A percentile compares a stretch with the other conserved stretches of the same genome.
Conservation (phyloP, 257 asterid species). For the Ajuga chamaepitys region DNA sequence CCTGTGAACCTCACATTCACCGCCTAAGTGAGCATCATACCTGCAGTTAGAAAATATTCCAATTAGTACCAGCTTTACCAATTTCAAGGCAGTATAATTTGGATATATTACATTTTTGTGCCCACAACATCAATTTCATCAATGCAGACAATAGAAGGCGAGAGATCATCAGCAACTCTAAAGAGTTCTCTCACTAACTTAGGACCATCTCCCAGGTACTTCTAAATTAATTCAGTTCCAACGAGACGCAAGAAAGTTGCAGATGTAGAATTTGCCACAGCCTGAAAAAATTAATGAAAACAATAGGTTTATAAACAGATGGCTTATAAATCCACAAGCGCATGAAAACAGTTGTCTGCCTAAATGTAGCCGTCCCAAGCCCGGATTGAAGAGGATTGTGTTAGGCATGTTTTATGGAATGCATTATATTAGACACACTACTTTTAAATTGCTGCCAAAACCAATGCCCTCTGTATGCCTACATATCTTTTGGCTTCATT, state of each 20-base stretch:
- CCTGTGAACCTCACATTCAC: too few species aligned
- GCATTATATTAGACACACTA: not conserved
- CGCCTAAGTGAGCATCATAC: constrained; percentile 95
- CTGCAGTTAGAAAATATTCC: constrained; percentile 25
- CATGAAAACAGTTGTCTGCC: too few species aligned
- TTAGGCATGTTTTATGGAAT: too few species aligned
- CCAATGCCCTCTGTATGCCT: not conserved
- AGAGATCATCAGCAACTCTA: constrained; percentile 93
- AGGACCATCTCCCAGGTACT: too few species aligned
- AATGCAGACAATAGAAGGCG: constrained; percentile 89
- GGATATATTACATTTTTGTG: constrained; percentile 62
- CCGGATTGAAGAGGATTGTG: too few species aligned
- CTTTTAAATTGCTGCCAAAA: too few species aligned
- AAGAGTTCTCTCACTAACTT: too few species aligned
- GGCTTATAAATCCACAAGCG: too few species aligned
- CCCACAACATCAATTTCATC: constrained; percentile 96
- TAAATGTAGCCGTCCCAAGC: too few species aligned
- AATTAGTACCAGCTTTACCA: not conserved
- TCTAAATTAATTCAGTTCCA: too few species aligned
- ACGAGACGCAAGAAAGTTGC: too few species aligned
- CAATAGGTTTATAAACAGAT: too few species aligned
- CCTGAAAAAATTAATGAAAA: constrained; percentile 45
- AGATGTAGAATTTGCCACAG: constrained; percentile 96
- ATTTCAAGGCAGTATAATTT: not conserved
- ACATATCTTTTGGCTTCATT: not conserved